Evolutionary conservation across 1,139 yeast genomes (phyloP).

Genomic region (Yamadazyma siamensis): DNA sequence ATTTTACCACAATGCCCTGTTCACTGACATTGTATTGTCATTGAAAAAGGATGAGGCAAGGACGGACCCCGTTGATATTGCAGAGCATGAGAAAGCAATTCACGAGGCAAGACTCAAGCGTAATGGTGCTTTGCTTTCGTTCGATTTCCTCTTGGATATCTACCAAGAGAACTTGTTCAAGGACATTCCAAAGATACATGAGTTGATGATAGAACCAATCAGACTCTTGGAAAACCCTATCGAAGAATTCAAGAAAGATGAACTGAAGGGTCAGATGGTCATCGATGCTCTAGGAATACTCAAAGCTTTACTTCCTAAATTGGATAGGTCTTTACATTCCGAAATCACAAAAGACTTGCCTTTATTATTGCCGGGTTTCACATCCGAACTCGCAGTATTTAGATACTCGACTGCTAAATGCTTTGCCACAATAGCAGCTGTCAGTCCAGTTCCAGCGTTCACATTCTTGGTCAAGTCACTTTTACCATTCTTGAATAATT

Average conservation of each 20-base stretch:
- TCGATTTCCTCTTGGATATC: conserved; percentile 50
- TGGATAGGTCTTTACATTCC: conserved; percentile 48
- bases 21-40: conserved; percentile 62
- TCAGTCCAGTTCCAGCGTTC: conserved; percentile 69
- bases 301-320: conserved; percentile 66
- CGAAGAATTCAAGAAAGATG: conserved; percentile 40
- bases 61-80: conserved; percentile 64
- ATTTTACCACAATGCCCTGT: conserved; percentile 63
- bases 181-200: conserved; percentile 65
- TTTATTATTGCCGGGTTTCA: conserved; percentile 57
- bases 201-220: conserved; percentile 68
- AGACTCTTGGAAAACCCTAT: conserved; percentile 21
- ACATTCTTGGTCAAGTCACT: conserved; percentile 75
- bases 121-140: conserved; percentile 74
- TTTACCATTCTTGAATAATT: conserved; percentile 78
- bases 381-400: conserved; percentile 71
- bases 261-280: conserved; percentile 68
- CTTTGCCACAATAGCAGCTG: conserved; percentile 77
- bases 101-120: conserved; percentile 78
- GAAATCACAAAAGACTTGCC: conserved; percentile 49
- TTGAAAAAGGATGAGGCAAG: conserved; percentile 76
- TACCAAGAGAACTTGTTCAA: conserved; percentile 57
- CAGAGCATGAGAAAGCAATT: conserved; percentile 60
- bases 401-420: conserved; percentile 91
- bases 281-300: conserved; percentile 86